These are phyloP conservation scores for Bipolaris bicolor DNA, from an alignment of 2,329 filamentous ascomycete species.

Conservation along the genomic window DNA sequence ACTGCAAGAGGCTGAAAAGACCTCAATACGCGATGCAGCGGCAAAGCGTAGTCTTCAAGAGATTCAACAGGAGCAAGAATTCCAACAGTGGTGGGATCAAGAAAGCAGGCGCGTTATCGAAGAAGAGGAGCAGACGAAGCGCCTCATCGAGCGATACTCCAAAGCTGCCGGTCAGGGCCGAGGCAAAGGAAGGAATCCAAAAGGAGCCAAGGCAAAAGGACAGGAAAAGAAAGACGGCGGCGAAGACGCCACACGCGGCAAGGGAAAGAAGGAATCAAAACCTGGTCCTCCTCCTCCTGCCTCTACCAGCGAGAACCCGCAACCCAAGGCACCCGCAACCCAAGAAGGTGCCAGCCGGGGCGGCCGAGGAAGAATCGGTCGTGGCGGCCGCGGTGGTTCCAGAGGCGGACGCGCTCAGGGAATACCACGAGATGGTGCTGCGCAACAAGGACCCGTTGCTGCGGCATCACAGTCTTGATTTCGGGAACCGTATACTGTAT, in stretches of 20 bases:
- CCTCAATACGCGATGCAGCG: slow-evolving; percentile 78
- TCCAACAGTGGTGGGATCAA: slow-evolving; percentile 95
- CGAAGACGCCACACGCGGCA: slow-evolving; percentile 19
- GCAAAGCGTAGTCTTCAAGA: slow-evolving; percentile 90
- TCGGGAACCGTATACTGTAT: not conserved
- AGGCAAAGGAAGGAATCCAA: slow-evolving; percentile 32
- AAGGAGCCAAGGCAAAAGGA: slow-evolving; percentile 19
- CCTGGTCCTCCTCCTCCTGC: not conserved
- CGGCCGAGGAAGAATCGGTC: slow-evolving; percentile 25
- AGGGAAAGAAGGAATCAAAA: slow-evolving; percentile 23
- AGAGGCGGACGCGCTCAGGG: slow-evolving; percentile 32
- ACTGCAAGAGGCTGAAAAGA: slow-evolving; percentile 84
- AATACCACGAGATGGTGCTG: slow-evolving; percentile 16
- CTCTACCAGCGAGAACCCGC: slow-evolving; percentile 1
- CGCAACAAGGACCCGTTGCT: not conserved
- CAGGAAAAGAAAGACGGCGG: slow-evolving; percentile 38
- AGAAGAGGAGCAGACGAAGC: slow-evolving; percentile 56
- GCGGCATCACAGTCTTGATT: not conserved
- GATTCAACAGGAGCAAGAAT: slow-evolving; percentile 95
- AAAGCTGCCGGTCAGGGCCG: slow-evolving; percentile 31
- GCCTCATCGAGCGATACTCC: slow-evolving; percentile 35
- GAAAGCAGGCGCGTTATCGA: slow-evolving; percentile 76
- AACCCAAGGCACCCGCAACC: slow-evolving; percentile 16
- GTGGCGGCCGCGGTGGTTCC: slow-evolving; percentile 31
- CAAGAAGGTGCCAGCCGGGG: slow-evolving; percentile 18